A percentile compares a stretch with the other conserved stretches of the same genome.
These are phyloP conservation scores for Paragyromitra xinjiangensis DNA, from an alignment of 495 filamentous ascomycete species.

Conservation along the genomic window DNA sequence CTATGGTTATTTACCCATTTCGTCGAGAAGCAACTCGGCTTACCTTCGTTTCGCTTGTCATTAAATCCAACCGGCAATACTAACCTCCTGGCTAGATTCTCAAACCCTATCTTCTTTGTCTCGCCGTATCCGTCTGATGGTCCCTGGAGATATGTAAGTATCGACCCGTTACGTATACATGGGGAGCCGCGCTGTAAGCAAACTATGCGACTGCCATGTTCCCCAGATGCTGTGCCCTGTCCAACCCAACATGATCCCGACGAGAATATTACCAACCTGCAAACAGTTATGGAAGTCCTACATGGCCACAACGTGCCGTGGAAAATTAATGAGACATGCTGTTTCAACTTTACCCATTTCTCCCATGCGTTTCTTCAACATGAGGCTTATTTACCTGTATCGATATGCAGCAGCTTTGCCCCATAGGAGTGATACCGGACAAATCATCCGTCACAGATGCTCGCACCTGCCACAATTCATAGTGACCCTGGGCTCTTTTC, in stretches of 20 bases:
- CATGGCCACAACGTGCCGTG: conserved; percentile 7
- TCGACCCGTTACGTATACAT: not conserved
- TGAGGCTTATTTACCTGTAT: conserved; percentile 38
- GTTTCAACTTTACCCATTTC: not conserved
- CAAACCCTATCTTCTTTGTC: not conserved
- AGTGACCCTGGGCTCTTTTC: not conserved
- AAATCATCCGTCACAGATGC: conserved; percentile 6
- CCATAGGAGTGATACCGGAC: not conserved
- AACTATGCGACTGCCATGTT: conserved; percentile 12
- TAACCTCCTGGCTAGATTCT: not conserved
- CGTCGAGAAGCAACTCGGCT: not conserved
- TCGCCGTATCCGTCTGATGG: not conserved
- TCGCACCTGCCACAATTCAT: conserved; percentile 26
- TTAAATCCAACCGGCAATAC: not conserved
- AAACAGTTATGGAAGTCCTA: not conserved
- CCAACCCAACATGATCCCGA: conserved; percentile 5
- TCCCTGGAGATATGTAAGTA: not conserved
- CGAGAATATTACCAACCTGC: conserved; percentile 41
- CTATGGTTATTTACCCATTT: not conserved
- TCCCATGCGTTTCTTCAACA: not conserved
- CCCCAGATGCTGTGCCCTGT: conserved; percentile 7
- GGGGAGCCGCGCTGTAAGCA: conserved; percentile 16
- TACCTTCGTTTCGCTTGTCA: conserved; percentile 1
- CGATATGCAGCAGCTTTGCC: not conserved
- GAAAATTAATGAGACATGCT: conserved; percentile 3